These are phyloP conservation scores for Paramyrothecium roridum DNA, from an alignment of 2,329 filamentous ascomycete genomes.

Conservation along the genomic window DNA sequence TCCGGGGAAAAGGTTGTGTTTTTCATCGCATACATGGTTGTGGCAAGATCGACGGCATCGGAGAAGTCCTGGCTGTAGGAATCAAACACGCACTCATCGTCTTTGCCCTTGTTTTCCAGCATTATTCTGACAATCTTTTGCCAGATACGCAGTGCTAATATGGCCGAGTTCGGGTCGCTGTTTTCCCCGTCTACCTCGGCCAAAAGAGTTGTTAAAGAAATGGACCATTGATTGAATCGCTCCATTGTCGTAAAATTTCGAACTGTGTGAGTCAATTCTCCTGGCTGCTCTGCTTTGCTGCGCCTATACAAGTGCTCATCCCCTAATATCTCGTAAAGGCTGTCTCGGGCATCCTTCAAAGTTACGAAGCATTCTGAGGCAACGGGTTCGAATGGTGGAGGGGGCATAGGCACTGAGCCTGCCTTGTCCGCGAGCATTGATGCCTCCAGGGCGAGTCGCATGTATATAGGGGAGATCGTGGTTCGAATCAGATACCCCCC, in stretches of 20 bases:
- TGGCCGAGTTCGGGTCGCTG: neutral
- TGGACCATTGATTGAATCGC: neutral
- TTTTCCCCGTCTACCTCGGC: neutral
- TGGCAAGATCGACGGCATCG: neutral
- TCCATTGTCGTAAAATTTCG: neutral
- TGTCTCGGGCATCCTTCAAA: neutral
- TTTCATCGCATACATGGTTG: neutral
- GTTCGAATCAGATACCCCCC: neutral
- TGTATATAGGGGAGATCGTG: neutral
- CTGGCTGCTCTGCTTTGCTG: no score
- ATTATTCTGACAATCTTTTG: neutral
- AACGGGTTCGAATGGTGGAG: neutral
- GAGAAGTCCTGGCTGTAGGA: neutral
- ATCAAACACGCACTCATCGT: constrained; percentile 1
- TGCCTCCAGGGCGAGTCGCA: neutral
- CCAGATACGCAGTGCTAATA: neutral
- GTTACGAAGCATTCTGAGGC: neutral
- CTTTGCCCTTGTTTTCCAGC: neutral
- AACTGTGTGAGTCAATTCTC: neutral
- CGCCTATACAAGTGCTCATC: neutral
- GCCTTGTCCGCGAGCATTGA: neutral
- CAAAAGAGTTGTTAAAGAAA: neutral
- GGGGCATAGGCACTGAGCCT: neutral
- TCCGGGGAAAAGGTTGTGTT: neutral
- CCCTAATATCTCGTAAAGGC: neutral